A percentile compares a stretch with the other conserved stretches of the same genome.
Evolutionary conservation across 2,329 filamentous ascomycete genomes (phyloP).

Genomic region (Paraconiothyrium sp.): DNA sequence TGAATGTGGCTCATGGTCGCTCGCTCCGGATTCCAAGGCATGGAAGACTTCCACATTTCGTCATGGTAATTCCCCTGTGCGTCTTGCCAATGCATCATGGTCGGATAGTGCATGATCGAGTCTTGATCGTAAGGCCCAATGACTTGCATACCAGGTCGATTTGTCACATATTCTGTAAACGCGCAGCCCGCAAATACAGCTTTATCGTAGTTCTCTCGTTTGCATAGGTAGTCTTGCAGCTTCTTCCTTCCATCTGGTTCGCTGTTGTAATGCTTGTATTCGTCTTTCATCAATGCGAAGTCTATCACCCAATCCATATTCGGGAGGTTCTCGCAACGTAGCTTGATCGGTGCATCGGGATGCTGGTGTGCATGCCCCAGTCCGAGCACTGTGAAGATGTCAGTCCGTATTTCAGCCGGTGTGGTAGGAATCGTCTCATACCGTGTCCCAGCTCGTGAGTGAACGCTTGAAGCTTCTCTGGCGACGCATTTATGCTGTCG

Average conservation of each 20-base stretch:
- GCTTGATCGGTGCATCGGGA: neutral
- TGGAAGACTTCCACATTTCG: too few relatives aligned
- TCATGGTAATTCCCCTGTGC: too few relatives aligned
- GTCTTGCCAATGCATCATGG: neutral
- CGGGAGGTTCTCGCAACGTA: neutral
- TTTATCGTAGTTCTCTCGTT: neutral
- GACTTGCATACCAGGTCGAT: neutral
- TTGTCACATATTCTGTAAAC: neutral
- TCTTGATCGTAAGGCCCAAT: neutral
- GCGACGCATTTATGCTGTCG: neutral
- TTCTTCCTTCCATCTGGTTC: neutral
- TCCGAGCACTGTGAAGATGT: neutral
- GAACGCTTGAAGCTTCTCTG: neutral
- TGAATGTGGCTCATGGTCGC: too few relatives aligned
- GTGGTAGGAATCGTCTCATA: neutral
- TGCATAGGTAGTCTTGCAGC: neutral
- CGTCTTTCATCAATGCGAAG: neutral
- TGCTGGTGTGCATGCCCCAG: neutral
- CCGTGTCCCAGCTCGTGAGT: neutral
- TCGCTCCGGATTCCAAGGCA: too few relatives aligned
- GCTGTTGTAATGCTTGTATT: neutral
- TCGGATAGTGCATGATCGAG: constrained; percentile 1
- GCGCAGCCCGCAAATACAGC: neutral
- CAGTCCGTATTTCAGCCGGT: neutral
- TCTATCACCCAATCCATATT: neutral